Conservation (phyloP, 192 early-diverging fungal species). For the Coemansia sp. region DNA sequence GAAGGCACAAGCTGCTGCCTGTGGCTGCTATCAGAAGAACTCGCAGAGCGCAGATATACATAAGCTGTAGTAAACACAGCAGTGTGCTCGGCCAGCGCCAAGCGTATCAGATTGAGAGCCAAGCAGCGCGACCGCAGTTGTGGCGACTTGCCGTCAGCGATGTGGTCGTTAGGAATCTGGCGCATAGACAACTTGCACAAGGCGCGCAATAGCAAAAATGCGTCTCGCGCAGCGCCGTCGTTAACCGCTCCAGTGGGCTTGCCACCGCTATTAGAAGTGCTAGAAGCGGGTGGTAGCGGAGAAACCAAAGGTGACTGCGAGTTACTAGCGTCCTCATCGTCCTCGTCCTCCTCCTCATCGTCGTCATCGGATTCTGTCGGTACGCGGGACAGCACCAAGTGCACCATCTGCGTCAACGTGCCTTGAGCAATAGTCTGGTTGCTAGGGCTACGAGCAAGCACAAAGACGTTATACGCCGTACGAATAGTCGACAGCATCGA, state of each 20-base stretch:
- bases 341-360: background rate
- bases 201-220: slow-evolving; percentile 82
- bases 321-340: background rate
- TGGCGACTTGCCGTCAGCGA: slow-evolving; percentile 75
- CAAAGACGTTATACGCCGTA: slow-evolving; percentile 87
- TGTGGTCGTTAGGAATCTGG: slow-evolving; percentile 64
- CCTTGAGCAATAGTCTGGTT: slow-evolving; percentile 89
- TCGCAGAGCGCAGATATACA: slow-evolving; percentile 43
- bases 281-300: background rate
- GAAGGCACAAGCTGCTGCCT: background rate
- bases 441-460: slow-evolving; percentile 67
- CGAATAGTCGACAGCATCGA: slow-evolving; percentile 78
- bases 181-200: slow-evolving; percentile 91
- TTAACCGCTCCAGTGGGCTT: background rate
- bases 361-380: slow-evolving; percentile 19
- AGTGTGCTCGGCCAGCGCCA: slow-evolving; percentile 74
- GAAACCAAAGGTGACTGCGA: background rate
- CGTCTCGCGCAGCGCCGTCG: slow-evolving; percentile 62
- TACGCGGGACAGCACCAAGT: slow-evolving; percentile 77
- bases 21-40: background rate
- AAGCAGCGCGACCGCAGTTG: slow-evolving; percentile 83
- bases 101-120: slow-evolving; percentile 77
- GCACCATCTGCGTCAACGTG: slow-evolving; percentile 87
- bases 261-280: background rate
- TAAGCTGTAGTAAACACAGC: slow-evolving; percentile 69